Conservation (phyloP, 495 filamentous ascomycete genomes). For the Delitschia confertaspora region DNA sequence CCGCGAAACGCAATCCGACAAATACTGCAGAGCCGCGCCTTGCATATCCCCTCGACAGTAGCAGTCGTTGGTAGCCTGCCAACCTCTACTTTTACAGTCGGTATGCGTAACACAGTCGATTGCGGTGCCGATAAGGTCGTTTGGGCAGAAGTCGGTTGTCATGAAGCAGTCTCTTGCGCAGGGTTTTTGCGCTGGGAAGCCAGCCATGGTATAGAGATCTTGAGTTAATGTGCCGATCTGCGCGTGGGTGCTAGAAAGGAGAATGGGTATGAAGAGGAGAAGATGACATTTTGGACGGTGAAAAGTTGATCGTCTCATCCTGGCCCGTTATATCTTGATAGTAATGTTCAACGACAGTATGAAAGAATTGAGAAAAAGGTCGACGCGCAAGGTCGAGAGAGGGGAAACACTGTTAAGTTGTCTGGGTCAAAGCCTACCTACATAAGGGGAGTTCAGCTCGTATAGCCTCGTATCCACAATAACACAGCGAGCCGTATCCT, state of each 20-base stretch:
- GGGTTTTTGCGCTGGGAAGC: conserved; percentile 3
- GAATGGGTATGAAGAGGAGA: no score
- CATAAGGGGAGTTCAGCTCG: no score
- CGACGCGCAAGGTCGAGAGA: no score
- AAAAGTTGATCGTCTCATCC: no score
- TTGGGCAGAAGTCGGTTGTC: neutral
- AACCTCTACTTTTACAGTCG: neutral
- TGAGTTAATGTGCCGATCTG: conserved; percentile 7
- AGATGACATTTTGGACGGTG: no score
- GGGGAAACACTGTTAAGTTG: no score
- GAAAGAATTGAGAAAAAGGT: no score
- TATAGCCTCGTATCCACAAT: no score
- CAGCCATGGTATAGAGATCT: conserved; percentile 5
- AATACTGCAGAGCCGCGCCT: neutral
- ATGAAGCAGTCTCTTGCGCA: conserved; percentile 9
- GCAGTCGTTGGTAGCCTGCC: conserved; percentile 13
- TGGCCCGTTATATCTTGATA: no score
- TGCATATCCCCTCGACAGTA: conserved; percentile 13
- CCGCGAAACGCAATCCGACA: conserved; percentile 1
- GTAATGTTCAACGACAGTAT: no score
- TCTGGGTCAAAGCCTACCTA: no score
- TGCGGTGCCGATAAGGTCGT: conserved; percentile 8
- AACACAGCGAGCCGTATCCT: no score
- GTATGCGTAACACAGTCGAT: conserved; percentile 4
- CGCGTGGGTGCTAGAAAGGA: neutral